Base-by-base conservation (phyloP, 2,329 filamentous ascomycete genomes). In the Cytospora schulzeri region DNA sequence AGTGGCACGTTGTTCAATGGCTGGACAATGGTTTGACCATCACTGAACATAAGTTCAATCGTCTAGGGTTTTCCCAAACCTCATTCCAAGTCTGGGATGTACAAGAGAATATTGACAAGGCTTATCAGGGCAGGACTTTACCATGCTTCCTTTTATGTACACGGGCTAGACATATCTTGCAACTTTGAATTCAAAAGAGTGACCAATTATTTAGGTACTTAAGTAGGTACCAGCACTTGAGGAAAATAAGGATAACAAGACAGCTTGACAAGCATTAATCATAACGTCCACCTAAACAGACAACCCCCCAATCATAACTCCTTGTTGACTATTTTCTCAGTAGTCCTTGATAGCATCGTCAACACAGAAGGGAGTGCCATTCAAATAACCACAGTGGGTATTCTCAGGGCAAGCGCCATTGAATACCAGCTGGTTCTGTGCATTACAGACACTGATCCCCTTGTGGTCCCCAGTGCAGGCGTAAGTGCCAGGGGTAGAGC, bases 401-500 rank as follows among this genome's bases (percentile, higher is more conserved):
- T 54, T 57, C 2, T 24, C 28, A 14, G 64, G 64, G 64, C 66
- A 68, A 15, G 4, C n/a, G 12, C 66, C 66, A 41, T 68, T 68
- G 51, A 64, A 52, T 33, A 66, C 41, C 17, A 64, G 54, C 59
- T 68, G 64, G 62, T 66, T 55, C 66, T 64, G 58, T 6, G 38
- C 5, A 52, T 67, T 66, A 64, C 66, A 68, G 38, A 68, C 64
- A 35, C 65, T 24, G 52, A 68, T 68, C 51, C 62, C 64, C 24
- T 14, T 19, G 17, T 50, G 7, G n/a, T 62, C 55, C 4, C 17
- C 8, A 15, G 54, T 62, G 59, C 66, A 68, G 4, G 58, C 17
- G 59, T 68, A 68, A 4, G 64, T 64, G 51, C 66, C 66, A 1
- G 66, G 66, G 45, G 35, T 48, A 35, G 48, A 3, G 54, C 64